Evolutionary conservation across 1,284 basidiomycete species (phyloP), one percentile per base, ranked within the genome.

Genomic region (Marasmius fiardii): DNA sequence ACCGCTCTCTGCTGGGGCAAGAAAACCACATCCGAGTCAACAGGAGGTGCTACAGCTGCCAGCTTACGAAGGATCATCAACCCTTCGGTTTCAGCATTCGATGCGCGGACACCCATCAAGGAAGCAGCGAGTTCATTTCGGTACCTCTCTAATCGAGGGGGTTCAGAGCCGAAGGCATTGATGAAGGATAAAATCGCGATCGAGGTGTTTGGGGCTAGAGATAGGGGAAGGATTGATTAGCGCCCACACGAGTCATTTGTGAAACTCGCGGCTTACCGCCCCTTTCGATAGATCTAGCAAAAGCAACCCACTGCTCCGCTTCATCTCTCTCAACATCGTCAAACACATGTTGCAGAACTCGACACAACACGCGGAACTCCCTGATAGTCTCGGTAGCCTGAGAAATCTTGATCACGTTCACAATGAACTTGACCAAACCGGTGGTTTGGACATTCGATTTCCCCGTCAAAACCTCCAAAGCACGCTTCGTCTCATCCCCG

Each of bases 71-170:
- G 77, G 0, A 85, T 71, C 12, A 81, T 68, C 1, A 95, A 71
- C 2, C 95, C 94, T 23, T 85, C 81, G 0, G 76, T 79, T 57
- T 86, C 85, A 2, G 86, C 86, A 41, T 86, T 82, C 4, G 69
- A 64, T 0, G 89, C 69, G 1, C 80, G 78, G 10, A 97, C 77
- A 16, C 90, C 91, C 0, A 92, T 74, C 2, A 96, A 71, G 18
- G 79, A 80, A 21, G 92, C 90, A 0, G 95, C 95, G 6, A 95
- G 77, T 65, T 97, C 92, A 68, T 97, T 98, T 33, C 95, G 83
- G 63, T 92, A 92, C 8, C 91, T 81, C 58, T 91, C 88, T 43
- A 98, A 81, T 7, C 82, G 79, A 1, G 83, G 82, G 1, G 88
- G 83, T 60, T 93, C 91, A 0, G 82, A 72, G 3, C 83, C 76